A percentile compares a stretch with the other conserved stretches of the same genome.
These are phyloP conservation scores for Crithidia brevicula DNA, from an alignment of 208 protist species.

Conservation along the genomic window DNA sequence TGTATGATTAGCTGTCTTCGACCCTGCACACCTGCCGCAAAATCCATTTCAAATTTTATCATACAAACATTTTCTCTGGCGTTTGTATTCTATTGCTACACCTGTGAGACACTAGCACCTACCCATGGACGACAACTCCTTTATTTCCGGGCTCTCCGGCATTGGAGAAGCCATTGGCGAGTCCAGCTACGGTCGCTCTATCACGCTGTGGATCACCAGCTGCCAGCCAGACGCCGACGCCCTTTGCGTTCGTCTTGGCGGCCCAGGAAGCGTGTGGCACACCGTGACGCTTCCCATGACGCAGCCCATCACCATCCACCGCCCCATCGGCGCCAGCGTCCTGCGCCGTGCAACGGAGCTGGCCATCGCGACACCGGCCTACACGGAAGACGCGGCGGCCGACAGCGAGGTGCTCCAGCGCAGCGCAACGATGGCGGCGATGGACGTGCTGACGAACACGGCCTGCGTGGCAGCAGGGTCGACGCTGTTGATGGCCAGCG, in stretches of 20 bases:
- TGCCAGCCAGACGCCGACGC: conserved; percentile 26
- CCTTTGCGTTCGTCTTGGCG: conserved; percentile 60
- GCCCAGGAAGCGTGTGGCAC: conserved; percentile 52
- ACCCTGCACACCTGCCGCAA: too few species aligned
- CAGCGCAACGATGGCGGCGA: conserved; percentile 21
- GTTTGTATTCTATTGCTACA: neutral
- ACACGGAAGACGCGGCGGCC: conserved; percentile 18
- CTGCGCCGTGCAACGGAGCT: conserved; percentile 44
- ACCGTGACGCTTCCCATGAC: conserved; percentile 48
- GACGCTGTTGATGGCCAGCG: neutral
- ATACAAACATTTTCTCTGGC: conserved; percentile 3
- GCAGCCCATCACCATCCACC: conserved; percentile 34
- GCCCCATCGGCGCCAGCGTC: conserved; percentile 2
- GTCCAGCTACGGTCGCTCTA: conserved; percentile 34
- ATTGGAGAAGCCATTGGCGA: conserved; percentile 39
- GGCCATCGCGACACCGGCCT: conserved; percentile 34
- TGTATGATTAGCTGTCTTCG: too few species aligned
- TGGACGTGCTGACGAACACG: conserved; percentile 29
- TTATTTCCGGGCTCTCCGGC: conserved; percentile 47
- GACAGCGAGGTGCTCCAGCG: conserved; percentile 16
- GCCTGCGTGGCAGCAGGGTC: conserved; percentile 18
- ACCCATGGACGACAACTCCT: conserved; percentile 40
- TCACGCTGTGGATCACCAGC: conserved; percentile 39
- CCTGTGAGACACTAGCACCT: too few species aligned
- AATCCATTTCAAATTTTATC: too few species aligned